Evolutionary conservation across 2,329 filamentous ascomycete genomes (phyloP), one percentile per base, ranked within the genome.

Genomic region (Remersonia thermophila): DNA sequence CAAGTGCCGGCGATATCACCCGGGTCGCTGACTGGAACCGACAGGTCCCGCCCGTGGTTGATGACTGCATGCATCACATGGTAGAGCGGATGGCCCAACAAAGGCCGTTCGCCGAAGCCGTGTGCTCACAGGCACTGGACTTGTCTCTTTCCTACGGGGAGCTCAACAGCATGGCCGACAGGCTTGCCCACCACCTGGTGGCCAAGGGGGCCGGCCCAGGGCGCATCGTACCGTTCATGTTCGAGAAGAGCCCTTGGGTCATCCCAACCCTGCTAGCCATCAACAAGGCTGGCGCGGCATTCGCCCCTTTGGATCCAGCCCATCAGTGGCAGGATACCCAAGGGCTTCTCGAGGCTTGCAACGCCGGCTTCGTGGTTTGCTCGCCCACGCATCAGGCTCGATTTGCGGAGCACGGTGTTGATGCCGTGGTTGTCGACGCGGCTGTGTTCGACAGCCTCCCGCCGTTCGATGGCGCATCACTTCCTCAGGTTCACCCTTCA

Each of bases 221-320:
- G n/a, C 27, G 17, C 26, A 30, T 47, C 15, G 40, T 50, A 6
- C 44, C 44, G 2, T 34, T 51, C 7, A 43, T 41, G 27, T 43
- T 47, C 20, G 42, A 45, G 15, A 51, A 49, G 40, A 45, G 37
- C 11, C 9, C 31, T 7, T 41, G 36, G 40, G 37, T 42, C 27
- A 37, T 47, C 8, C 36, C 48, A 8, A 37, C 43, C 9, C 42
- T 48, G 26, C 16, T 50, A 17, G 48, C 42, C 10, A 38, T 51
- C 18, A 29, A 47, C 20, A 47, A 49, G 35, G 39, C 46, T 13
- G 52, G 52, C 20, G 50, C 43, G 8, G 49, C 45, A 10, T 51
- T 46, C 39, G 43, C 48, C 3, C 46, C 44, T 1, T 40, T 51
- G 8, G 48, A 51, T 29, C 46, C 45, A 7, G 33, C 42, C 8